These are phyloP conservation scores for Coelastrella sp. DNA, from an alignment of 139 green algal species.

Conservation along the genomic window DNA sequence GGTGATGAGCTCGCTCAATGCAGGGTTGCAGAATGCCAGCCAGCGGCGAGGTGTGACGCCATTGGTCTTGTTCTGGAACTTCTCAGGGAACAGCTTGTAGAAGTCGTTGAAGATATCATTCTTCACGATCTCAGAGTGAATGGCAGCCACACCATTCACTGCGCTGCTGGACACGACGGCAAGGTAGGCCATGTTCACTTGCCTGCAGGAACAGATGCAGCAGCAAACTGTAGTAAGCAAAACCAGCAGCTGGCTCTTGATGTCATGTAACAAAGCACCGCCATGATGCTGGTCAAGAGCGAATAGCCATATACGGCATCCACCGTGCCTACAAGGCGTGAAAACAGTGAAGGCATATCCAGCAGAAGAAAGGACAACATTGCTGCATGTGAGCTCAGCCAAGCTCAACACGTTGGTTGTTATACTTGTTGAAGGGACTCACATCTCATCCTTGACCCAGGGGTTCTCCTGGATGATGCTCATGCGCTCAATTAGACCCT, in stretches of 20 bases:
- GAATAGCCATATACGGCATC: background rate
- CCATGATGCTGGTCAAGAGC: too few species aligned
- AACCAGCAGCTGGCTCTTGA: too few species aligned
- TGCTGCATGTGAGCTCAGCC: background rate
- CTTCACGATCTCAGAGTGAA: slow-evolving; percentile 51
- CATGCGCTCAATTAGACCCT: slow-evolving; percentile 73
- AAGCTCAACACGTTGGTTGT: too few species aligned
- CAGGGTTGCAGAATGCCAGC: slow-evolving; percentile 97
- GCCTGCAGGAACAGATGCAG: background rate
- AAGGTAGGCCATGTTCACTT: slow-evolving; percentile 97
- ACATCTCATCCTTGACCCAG: slow-evolving; percentile 91
- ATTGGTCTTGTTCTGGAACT: slow-evolving; percentile 99
- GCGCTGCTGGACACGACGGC: slow-evolving; percentile 87
- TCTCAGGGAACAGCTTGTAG: slow-evolving; percentile 58
- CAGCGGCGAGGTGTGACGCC: slow-evolving; percentile 97
- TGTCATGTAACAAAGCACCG: too few species aligned
- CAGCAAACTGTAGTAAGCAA: background rate
- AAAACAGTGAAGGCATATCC: too few species aligned
- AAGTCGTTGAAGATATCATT: slow-evolving; percentile 50
- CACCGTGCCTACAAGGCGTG: too few species aligned
- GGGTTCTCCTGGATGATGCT: slow-evolving; percentile 88
- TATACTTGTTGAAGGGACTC: too few species aligned
- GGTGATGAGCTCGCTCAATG: slow-evolving; percentile 89
- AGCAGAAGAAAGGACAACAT: too few species aligned
- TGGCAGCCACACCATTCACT: slow-evolving; percentile 91